Evolutionary conservation across 331 rosid species (phyloP).

Genomic region (Spiraea crenata): DNA sequence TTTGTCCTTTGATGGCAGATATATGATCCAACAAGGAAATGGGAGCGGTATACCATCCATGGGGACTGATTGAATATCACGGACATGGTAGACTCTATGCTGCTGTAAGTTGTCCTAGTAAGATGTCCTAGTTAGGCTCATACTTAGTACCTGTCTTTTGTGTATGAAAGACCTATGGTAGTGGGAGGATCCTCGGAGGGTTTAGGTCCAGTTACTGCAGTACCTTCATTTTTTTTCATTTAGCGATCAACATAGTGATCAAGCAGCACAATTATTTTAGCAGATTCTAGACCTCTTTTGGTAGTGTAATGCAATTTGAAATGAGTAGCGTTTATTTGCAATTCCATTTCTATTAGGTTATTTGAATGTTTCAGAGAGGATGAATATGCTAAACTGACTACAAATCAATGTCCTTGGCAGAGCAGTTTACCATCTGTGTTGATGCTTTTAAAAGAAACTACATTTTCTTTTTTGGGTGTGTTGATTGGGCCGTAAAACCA

Average conservation of each 20-base stretch:
- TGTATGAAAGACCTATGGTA: neutral
- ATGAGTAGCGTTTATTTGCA: neutral
- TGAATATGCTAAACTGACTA: too few species aligned
- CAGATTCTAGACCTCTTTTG: neutral
- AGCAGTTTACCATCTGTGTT: too few species aligned
- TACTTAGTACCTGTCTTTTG: neutral
- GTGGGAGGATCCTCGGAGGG: neutral
- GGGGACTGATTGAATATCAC: constrained; percentile 61
- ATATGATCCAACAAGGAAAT: constrained; percentile 83
- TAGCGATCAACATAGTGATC: neutral
- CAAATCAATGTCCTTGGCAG: too few species aligned
- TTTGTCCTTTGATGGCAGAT: constrained; percentile 44
- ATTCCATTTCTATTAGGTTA: neutral
- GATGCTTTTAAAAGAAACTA: too few species aligned
- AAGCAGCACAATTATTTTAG: neutral
- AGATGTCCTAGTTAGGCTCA: neutral
- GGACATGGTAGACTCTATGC: neutral
- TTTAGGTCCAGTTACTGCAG: neutral
- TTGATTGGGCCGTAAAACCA: too few species aligned
- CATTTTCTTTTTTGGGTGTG: too few species aligned
- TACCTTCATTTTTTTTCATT: too few species aligned
- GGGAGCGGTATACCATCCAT: constrained; percentile 94
- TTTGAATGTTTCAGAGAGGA: too few species aligned
- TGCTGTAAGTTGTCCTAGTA: neutral
- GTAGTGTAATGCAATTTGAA: neutral